Conservation (phyloP, 345 rosid species). For the Rhodamnia rubescens region DNA sequence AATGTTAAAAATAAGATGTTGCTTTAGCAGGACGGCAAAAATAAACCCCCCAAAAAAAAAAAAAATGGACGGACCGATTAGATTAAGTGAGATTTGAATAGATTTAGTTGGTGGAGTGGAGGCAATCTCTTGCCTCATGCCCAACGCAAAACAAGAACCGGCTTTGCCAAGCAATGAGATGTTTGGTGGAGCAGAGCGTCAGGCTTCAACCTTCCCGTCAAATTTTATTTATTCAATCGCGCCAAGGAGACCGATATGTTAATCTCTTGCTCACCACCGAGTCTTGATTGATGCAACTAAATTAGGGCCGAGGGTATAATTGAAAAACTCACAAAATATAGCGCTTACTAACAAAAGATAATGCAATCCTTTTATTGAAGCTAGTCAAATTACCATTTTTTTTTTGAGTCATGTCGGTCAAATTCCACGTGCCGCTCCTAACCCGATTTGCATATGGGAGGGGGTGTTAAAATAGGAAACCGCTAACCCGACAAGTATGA, state of each 20-base stretch:
- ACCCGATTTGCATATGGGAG: no score
- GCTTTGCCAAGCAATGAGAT: neutral
- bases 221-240: neutral
- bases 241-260: neutral
- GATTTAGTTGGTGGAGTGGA: neutral
- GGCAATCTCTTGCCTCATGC: neutral
- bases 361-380: neutral
- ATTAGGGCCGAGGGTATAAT: neutral
- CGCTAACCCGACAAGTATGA: no score
- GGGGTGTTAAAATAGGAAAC: no score
- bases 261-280: neutral
- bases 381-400: neutral
- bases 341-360: neutral
- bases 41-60: neutral
- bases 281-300: neutral
- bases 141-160: neutral
- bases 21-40: neutral
- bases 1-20: neutral
- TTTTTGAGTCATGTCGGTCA: no score
- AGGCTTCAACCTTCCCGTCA: neutral
- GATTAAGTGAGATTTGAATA: neutral
- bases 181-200: neutral
- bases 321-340: neutral
- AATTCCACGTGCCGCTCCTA: no score
- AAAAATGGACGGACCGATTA: neutral